Conservation (phyloP, 805 yeast genomes). For the Candida germanica region DNA sequence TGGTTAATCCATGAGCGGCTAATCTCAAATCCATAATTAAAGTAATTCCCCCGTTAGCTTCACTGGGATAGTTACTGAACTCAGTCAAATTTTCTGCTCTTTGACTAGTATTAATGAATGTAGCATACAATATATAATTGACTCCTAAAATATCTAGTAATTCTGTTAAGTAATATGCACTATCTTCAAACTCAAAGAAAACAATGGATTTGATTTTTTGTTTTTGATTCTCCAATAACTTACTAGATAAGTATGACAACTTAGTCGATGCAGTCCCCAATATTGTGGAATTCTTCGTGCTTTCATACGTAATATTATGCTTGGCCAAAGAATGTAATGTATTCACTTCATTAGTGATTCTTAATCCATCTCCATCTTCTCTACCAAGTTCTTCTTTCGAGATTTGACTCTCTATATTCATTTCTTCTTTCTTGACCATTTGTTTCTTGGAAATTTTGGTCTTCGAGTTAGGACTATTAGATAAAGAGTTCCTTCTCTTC, state of each 20-base stretch:
- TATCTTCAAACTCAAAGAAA: slow-evolving; percentile 69
- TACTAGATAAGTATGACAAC: slow-evolving; percentile 55
- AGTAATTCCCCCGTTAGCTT: slow-evolving; percentile 43
- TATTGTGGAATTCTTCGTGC: slow-evolving; percentile 33
- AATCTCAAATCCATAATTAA: slow-evolving; percentile 64
- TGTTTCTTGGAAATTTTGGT: background rate
- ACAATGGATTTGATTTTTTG: slow-evolving; percentile 52
- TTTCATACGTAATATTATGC: slow-evolving; percentile 15
- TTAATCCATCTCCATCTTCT: slow-evolving; percentile 20
- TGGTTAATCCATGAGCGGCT: slow-evolving; percentile 69
- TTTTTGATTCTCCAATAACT: slow-evolving; percentile 50
- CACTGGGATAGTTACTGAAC: slow-evolving; percentile 41
- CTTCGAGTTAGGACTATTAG: slow-evolving; percentile 3
- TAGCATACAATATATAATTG: slow-evolving; percentile 60
- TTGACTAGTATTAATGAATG: slow-evolving; percentile 49
- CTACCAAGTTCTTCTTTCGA: slow-evolving; percentile 13
- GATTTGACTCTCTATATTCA: slow-evolving; percentile 2
- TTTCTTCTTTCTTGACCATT: slow-evolving; percentile 2
- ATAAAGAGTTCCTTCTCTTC: slow-evolving; percentile 12
- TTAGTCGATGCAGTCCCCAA: slow-evolving; percentile 67
- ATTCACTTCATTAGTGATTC: slow-evolving; percentile 20
- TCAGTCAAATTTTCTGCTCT: slow-evolving; percentile 51
- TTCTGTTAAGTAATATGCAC: slow-evolving; percentile 66
- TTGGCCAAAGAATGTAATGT: slow-evolving; percentile 16
- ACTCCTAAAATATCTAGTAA: slow-evolving; percentile 60